These are phyloP conservation scores for Salvia sclarea DNA, from an alignment of 305 asterid genomes.

Conservation along the genomic window DNA sequence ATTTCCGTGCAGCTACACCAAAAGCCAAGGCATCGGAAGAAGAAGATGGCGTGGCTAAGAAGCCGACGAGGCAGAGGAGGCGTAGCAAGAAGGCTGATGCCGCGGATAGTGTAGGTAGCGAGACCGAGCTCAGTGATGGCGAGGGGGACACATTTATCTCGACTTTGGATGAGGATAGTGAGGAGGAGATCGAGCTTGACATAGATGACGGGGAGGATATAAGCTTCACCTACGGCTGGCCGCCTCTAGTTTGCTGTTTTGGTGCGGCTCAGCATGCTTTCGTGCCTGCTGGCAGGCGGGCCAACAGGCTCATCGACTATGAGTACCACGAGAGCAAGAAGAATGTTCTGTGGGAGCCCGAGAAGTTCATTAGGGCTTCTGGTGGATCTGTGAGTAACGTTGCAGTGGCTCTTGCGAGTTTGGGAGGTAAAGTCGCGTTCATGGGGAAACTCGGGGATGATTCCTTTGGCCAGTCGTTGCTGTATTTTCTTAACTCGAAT, in stretches of 20 bases:
- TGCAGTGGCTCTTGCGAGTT: constrained; percentile 79
- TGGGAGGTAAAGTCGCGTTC: constrained; percentile 95
- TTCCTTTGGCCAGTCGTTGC: constrained; percentile 71
- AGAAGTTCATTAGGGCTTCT: constrained; percentile 79
- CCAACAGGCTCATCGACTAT: constrained; percentile 76
- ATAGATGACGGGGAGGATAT: constrained; percentile 79
- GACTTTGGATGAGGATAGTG: constrained; percentile 49
- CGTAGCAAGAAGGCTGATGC: constrained; percentile 56
- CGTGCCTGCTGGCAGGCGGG: constrained; percentile 73
- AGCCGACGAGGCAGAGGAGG: constrained; percentile 57
- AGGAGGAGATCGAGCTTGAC: constrained; percentile 55
- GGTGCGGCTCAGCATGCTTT: constrained; percentile 86
- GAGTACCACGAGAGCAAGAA: constrained; percentile 69
- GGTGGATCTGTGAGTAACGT: constrained; percentile 91
- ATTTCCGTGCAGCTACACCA: constrained; percentile 52
- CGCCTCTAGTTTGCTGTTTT: constrained; percentile 93
- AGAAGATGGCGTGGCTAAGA: constrained; percentile 51
- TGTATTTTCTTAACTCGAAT: constrained; percentile 59
- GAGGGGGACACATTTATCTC: constrained; percentile 46
- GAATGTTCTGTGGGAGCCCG: constrained; percentile 74
- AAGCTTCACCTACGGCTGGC: constrained; percentile 89
- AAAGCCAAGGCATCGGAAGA: constrained; percentile 44
- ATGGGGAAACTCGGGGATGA: constrained; percentile 98
- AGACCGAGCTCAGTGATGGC: constrained; percentile 45
- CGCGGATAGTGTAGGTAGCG: constrained; percentile 47